Conservation (phyloP, 768 basidiomycete genomes). For the Rhodotorula taiwanensis region DNA sequence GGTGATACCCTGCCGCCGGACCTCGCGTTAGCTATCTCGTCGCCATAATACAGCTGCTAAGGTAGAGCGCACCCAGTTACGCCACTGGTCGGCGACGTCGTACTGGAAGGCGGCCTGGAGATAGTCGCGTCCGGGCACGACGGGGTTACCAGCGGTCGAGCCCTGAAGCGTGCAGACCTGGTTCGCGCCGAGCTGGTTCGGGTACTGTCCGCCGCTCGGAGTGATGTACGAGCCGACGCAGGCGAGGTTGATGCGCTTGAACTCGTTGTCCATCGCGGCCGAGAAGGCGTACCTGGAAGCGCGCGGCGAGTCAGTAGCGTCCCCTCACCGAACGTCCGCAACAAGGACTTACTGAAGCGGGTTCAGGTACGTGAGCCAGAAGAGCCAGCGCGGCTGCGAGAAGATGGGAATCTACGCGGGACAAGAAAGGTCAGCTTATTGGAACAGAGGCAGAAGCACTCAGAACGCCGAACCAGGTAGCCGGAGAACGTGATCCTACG, state of each 20-base stretch:
- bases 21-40: too few relatives aligned
- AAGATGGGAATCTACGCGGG: conserved; percentile 52
- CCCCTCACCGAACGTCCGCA: too few relatives aligned
- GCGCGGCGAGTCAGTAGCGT: too few relatives aligned
- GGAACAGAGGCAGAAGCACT: conserved; percentile 46
- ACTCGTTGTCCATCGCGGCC: conserved; percentile 76
- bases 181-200: conserved; percentile 56
- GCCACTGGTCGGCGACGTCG: conserved; percentile 51
- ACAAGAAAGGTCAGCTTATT: conserved; percentile 53
- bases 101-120: conserved; percentile 51
- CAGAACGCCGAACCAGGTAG: conserved; percentile 40
- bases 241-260: conserved; percentile 49
- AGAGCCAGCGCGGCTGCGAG: conserved; percentile 72
- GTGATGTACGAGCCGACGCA: conserved; percentile 63
- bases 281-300: conserved; percentile 57
- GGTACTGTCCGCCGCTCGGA: conserved; percentile 61
- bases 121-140: conserved; percentile 59
- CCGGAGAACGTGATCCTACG: conserved; percentile 43
- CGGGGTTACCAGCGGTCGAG: conserved; percentile 53
- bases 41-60: neutral
- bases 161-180: conserved; percentile 74
- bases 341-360: too few relatives aligned
- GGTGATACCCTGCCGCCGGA: conserved; percentile 53
- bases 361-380: conserved; percentile 64
- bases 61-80: conserved; percentile 47